Conservation (phyloP, 495 filamentous ascomycete species). For the Annulohypoxylon nitens region DNA sequence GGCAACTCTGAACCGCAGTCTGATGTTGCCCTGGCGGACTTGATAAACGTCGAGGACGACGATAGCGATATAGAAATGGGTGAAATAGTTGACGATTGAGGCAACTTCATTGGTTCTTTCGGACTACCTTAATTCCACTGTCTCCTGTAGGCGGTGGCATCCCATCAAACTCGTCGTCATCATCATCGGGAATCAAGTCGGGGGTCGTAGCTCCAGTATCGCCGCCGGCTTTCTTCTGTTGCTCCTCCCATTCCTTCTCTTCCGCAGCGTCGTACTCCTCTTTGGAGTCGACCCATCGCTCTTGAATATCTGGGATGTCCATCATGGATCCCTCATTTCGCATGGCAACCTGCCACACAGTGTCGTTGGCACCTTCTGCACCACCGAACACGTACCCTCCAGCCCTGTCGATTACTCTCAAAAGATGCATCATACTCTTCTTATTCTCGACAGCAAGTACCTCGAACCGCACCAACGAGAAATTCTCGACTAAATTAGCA, state of each 20-base stretch:
- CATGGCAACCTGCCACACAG: conserved; percentile 94
- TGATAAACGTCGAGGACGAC: conserved; percentile 59
- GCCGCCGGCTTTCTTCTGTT: conserved; percentile 51
- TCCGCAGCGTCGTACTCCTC: conserved; percentile 90
- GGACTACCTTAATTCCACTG: conserved; percentile 58
- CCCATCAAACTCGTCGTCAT: conserved; percentile 54
- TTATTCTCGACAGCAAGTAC: conserved; percentile 97
- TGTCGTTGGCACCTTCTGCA: conserved; percentile 92
- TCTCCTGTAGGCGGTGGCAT: conserved; percentile 49
- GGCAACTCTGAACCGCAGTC: conserved; percentile 46
- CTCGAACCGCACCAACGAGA: conserved; percentile 89
- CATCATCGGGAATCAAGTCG: conserved; percentile 50
- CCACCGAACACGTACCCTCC: conserved; percentile 93
- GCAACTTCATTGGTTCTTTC: conserved; percentile 56
- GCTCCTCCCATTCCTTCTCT: conserved; percentile 74
- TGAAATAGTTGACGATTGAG: conserved; percentile 54
- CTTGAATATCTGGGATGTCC: conserved; percentile 90
- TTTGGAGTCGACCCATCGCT: conserved; percentile 91
- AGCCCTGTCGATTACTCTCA: conserved; percentile 89
- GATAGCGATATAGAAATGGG: conserved; percentile 65
- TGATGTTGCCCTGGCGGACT: conserved; percentile 60
- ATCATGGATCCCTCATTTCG: conserved; percentile 82
- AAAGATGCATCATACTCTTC: conserved; percentile 90
- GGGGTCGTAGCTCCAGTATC: conserved; percentile 46
- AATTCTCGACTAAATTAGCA: conserved; percentile 86